These are phyloP conservation scores for Periglandula ipomoeae DNA, from an alignment of 2,329 filamentous ascomycete genomes.

Conservation along the genomic window DNA sequence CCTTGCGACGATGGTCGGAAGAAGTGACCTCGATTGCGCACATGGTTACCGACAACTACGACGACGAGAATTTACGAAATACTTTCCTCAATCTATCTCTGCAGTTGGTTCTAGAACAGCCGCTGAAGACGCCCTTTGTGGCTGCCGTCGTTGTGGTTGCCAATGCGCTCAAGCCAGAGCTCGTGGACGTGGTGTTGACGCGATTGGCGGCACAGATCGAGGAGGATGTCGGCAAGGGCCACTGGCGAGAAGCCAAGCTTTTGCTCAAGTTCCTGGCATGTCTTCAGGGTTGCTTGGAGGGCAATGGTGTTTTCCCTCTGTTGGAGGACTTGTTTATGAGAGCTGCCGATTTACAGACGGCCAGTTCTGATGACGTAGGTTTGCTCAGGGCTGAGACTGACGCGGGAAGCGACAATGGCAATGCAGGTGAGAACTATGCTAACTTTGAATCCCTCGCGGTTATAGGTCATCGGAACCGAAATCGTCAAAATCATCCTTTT, in stretches of 20 bases:
- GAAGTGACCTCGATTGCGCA: conserved; percentile 68
- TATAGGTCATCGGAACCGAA: conserved; percentile 65
- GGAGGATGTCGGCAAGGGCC: conserved; percentile 57
- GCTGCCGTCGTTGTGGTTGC: conserved; percentile 72
- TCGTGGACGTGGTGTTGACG: conserved; percentile 61
- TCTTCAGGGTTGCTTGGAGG: conserved; percentile 69
- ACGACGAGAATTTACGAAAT: conserved; percentile 68
- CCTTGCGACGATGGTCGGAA: conserved; percentile 68
- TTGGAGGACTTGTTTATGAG: conserved; percentile 84
- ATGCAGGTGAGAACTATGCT: neutral
- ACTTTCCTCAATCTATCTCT: conserved; percentile 65
- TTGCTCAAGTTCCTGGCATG: conserved; percentile 83
- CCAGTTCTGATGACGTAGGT: conserved; percentile 83
- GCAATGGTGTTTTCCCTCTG: conserved; percentile 75
- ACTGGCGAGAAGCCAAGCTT: conserved; percentile 89
- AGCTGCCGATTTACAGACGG: conserved; percentile 88
- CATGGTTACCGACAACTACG: conserved; percentile 71
- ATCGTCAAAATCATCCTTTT: conserved; percentile 94
- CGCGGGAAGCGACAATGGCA: neutral
- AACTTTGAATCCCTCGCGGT: neutral
- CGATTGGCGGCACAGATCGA: conserved; percentile 55
- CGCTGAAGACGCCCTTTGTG: conserved; percentile 94
- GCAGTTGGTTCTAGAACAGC: conserved; percentile 79
- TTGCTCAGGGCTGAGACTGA: neutral
- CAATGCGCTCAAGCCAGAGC: conserved; percentile 68